These are phyloP conservation scores for Cyberlindnera mississippiensis DNA, from an alignment of 805 yeast species.

Conservation along the genomic window DNA sequence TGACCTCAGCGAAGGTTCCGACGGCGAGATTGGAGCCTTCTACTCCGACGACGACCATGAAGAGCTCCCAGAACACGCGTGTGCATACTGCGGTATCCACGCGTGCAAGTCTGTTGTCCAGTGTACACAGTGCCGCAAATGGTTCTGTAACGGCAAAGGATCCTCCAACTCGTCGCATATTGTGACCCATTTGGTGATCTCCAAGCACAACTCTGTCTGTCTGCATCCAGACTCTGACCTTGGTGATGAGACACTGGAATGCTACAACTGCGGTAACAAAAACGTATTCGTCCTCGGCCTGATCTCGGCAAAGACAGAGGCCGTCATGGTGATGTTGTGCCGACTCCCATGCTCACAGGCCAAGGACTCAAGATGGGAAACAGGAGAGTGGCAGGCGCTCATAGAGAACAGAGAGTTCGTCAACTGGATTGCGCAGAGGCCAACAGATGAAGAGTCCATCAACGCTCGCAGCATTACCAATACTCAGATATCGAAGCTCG, in stretches of 20 bases:
- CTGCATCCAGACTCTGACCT: constrained; percentile 77
- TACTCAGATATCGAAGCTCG: constrained; percentile 66
- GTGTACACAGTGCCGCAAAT: constrained; percentile 71
- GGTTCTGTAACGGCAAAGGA: constrained; percentile 84
- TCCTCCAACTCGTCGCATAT: constrained; percentile 61
- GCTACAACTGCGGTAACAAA: constrained; percentile 83
- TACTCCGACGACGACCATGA: constrained; percentile 22
- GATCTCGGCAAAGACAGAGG: constrained; percentile 81
- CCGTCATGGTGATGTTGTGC: constrained; percentile 82
- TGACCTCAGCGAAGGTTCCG: constrained; percentile 9
- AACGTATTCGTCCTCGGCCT: constrained; percentile 82
- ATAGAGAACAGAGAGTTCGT: constrained; percentile 76
- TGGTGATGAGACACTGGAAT: constrained; percentile 85
- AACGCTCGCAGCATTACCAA: constrained; percentile 53
- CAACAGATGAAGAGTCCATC: constrained; percentile 60
- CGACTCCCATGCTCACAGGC: constrained; percentile 83
- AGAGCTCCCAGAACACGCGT: constrained; percentile 39
- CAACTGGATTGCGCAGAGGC: constrained; percentile 76
- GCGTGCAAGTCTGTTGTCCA: constrained; percentile 62
- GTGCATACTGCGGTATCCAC: constrained; percentile 73
- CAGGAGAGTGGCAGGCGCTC: constrained; percentile 80
- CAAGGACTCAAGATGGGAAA: constrained; percentile 80
- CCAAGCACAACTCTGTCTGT: constrained; percentile 70
- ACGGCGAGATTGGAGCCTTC: constrained; percentile 11
- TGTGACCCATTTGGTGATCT: constrained; percentile 75